These are phyloP conservation scores for Epichloe sp. DNA, from an alignment of 2,329 filamentous ascomycete species.

Conservation along the genomic window DNA sequence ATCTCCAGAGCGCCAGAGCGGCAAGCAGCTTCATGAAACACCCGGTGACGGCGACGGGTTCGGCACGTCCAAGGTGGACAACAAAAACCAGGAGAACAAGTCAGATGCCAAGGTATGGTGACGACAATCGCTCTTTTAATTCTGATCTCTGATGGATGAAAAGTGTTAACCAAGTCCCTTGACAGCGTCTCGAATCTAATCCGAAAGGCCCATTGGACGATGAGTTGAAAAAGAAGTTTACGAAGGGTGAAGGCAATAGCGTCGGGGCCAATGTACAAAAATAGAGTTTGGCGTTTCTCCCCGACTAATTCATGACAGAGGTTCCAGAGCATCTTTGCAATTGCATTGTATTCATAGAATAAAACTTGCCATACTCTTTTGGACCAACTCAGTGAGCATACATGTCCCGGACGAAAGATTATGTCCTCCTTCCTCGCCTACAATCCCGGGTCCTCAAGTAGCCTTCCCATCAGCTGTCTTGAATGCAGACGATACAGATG, in stretches of 20 bases:
- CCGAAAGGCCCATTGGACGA: conserved; percentile 52
- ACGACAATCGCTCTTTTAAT: not conserved
- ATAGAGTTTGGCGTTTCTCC: not conserved
- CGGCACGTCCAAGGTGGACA: conserved; percentile 39
- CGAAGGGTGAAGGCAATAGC: conserved; percentile 27
- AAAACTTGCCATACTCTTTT: too few species aligned
- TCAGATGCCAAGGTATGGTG: conserved; percentile 34
- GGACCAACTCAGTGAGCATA: not conserved
- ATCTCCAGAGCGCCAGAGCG: conserved; percentile 53
- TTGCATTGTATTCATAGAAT: not conserved
- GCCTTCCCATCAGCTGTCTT: conserved; percentile 15
- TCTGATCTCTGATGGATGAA: not conserved
- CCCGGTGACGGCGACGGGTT: conserved; percentile 45
- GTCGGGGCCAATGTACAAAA: conserved; percentile 2
- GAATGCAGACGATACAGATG: conserved; percentile 9
- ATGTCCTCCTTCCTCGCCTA: not conserved
- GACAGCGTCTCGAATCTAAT: conserved; percentile 46
- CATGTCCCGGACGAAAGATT: not conserved
- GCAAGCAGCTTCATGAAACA: conserved; percentile 46
- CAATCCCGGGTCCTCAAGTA: not conserved
- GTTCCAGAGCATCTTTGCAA: not conserved
- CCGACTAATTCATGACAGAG: too few species aligned
- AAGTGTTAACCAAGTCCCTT: not conserved
- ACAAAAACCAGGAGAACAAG: conserved; percentile 40
- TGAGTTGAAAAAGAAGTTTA: conserved; percentile 45